These are phyloP conservation scores for Hypoxylon crocopeplum DNA, from an alignment of 495 filamentous ascomycete genomes.

Conservation along the genomic window DNA sequence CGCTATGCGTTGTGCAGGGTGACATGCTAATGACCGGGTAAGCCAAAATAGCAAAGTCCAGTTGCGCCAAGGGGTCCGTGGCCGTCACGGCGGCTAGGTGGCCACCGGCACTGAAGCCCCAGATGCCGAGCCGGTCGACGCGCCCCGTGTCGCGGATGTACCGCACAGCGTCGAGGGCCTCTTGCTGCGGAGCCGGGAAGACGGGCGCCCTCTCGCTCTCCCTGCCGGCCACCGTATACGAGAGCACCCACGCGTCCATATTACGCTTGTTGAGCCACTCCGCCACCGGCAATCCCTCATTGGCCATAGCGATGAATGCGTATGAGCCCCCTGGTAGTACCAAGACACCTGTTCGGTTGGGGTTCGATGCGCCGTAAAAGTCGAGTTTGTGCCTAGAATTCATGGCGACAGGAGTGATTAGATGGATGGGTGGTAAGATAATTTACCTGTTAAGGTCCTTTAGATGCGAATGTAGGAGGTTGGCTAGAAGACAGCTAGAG, in stretches of 20 bases:
- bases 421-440: too few species aligned
- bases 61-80: background rate
- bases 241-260: conserved; percentile 25
- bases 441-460: too few species aligned
- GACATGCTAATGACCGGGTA: conserved; percentile 26
- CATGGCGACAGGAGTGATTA: too few species aligned
- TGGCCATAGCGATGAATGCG: conserved; percentile 10
- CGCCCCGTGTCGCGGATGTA: conserved; percentile 8
- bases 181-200: conserved; percentile 1
- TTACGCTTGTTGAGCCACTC: conserved; percentile 16
- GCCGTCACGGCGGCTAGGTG: conserved; percentile 26
- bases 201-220: background rate
- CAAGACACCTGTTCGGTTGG: conserved; percentile 16
- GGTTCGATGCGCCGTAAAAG: conserved; percentile 15
- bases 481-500: too few species aligned
- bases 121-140: conserved; percentile 20
- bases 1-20: background rate
- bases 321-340: conserved; percentile 20
- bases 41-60: conserved; percentile 22
- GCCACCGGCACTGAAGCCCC: conserved; percentile 27
- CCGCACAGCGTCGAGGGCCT: conserved; percentile 5
- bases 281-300: conserved; percentile 7
- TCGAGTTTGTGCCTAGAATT: too few species aligned
- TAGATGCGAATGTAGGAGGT: too few species aligned
- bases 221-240: conserved; percentile 9